Evolutionary conservation across 2,329 filamentous ascomycete species (phyloP), one percentile per base, ranked within the genome.

Genomic region (Proliferodiscus dingleyae): DNA sequence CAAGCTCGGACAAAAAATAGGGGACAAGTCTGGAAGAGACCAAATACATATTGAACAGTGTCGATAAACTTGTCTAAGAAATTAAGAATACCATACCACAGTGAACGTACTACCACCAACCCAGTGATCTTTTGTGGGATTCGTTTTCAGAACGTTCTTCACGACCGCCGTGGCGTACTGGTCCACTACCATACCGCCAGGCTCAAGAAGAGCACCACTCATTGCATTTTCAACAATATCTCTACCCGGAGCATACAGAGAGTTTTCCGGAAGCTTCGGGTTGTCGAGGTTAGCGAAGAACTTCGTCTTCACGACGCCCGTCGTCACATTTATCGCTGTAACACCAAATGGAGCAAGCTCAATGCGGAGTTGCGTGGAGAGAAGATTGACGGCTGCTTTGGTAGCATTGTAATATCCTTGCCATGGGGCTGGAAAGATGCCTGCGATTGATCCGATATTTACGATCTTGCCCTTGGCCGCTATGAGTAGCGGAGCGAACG

Each of bases 401-500:
- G 43, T 41, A 3, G 47, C 52, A 28, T 52, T 49, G 40, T 53
- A 56, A 16, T 49, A 41, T 7, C 47, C 52, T 18, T 33, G 22
- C 39, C 41, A 54, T 8, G 40, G 48, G 3, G 45, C 18, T n/a
- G 51, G 49, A 13, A 42, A 16, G 30, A 36, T 39, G 18, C 41
- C 39, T 6, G 43, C 41, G 26, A 53, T 29, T 0, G 47, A 53
- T 15, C 43, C 32, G 16, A 64, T 60, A 38, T 63, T 62, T 18
- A 62, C 55, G 16, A 64, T 57, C 3, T 48, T 57, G 4, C 60
- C 61, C 24, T 57, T 55, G 4, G 53, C 43, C 10, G 33, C 24
- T 9, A 64, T 60, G 19, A 64, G 32, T 3, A 60, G 32, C 2
- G 55, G 49, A 5, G 52, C 43, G 39, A 64, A 62, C 2, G 56